Conservation (phyloP, 2,329 filamentous ascomycete species). For the Claviceps humidiphila region DNA sequence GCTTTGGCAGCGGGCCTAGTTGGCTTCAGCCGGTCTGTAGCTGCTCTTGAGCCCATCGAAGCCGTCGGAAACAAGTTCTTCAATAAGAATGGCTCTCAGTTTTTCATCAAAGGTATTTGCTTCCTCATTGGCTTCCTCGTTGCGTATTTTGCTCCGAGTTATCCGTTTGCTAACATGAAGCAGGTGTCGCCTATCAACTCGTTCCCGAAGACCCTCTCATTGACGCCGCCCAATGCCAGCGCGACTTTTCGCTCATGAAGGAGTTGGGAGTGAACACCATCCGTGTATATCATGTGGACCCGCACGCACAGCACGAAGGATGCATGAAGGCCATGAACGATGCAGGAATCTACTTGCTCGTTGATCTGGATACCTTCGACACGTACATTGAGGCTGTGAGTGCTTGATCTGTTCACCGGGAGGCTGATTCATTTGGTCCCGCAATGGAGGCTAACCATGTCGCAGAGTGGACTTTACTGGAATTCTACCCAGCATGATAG, state of each 20-base stretch:
- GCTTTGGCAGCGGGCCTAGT: conserved; percentile 21
- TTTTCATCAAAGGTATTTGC: conserved; percentile 62
- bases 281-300: conserved; percentile 78
- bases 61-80: conserved; percentile 74
- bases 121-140: neutral
- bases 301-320: conserved; percentile 53
- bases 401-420: neutral
- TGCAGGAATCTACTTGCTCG: conserved; percentile 69
- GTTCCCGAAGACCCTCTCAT: conserved; percentile 58
- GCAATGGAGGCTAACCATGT: neutral
- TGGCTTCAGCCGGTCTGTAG: conserved; percentile 19
- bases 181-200: conserved; percentile 62
- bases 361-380: conserved; percentile 67
- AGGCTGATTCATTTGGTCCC: neutral
- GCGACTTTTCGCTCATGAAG: conserved; percentile 66
- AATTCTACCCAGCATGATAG: conserved; percentile 55
- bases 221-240: conserved; percentile 60
- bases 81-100: conserved; percentile 65
- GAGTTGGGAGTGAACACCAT: conserved; percentile 71
- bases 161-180: neutral
- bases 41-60: conserved; percentile 35
- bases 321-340: conserved; percentile 74
- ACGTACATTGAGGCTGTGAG: conserved; percentile 53
- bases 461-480: conserved; percentile 51
- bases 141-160: neutral